Base-by-base conservation (phyloP, 805 yeast genomes). In the Yarrowia sp. region DNA sequence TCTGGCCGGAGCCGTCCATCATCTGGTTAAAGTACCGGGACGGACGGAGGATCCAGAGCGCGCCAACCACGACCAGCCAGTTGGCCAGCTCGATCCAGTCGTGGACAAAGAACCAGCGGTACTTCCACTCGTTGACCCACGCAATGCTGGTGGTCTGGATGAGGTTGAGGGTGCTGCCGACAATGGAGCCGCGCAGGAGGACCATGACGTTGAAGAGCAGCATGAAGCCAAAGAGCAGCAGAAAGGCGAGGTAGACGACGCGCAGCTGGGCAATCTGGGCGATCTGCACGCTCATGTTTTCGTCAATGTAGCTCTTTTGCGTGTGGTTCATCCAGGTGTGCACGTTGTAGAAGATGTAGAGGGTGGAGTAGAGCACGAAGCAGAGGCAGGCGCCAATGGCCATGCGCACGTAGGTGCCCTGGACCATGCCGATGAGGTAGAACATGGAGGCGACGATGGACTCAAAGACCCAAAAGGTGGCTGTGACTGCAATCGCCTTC, bases 21-120 rank as follows among this genome's bases (percentile, higher is more conserved):
- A 58, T 58, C 41, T 33, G 49, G 63, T 58, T 58, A 22, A 58
- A 58, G 33, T 30, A 58, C 41, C 63, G 12, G n/a, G 41, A 21
- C 4, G 63, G 63, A 30, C 63, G 26, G 14, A 58, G 49, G 12
- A 58, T 7, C 36, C 41, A 58, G n/a, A 58, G 32, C 2, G 32
- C 41, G 3, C 51, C 36, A 5, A 10, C 6, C 3, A 58, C 38
- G 16, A 41, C 49, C 2, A 41, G 3, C 21, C 21, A 9, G 16
- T 58, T 41, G 6, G 51, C 63, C 19, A 58, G 11, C n/a, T 58
- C 63, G 22, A 58, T 33, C 63, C 63, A 58, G 28, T 58, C 63
- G 40, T 58, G 63, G 7, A 58, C 63, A 32, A 58, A 58, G 10
- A 58, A 58, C 63, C 63, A 58, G 4, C 63, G 30, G 32, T 21